Percentiles rank a stretch among this genome's conserved stretches.
Conservation (phyloP, 805 yeast genomes). For the Candida nemodendra region DNA sequence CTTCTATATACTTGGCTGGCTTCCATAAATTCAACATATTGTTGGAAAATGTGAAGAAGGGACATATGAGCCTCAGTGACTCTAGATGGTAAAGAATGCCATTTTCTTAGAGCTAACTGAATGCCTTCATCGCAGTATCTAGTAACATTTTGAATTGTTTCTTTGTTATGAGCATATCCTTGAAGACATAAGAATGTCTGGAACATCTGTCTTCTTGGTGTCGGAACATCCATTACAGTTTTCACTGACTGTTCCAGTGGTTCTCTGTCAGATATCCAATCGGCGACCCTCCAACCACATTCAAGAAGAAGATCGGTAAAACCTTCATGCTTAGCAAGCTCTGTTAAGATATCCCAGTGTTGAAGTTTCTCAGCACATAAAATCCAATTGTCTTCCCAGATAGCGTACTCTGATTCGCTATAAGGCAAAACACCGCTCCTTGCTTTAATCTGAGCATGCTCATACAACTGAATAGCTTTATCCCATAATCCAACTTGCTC, state of each 20-base stretch:
- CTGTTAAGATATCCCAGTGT: conserved; percentile 97
- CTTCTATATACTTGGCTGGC: conserved; percentile 92
- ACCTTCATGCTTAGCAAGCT: conserved; percentile 95
- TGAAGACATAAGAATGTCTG: conserved; percentile 93
- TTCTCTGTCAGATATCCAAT: conserved; percentile 94
- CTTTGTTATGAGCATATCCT: conserved; percentile 89
- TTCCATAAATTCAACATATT: conserved; percentile 95
- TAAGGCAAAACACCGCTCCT: conserved; percentile 93
- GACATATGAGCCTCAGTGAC: conserved; percentile 84
- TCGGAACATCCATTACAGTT: conserved; percentile 97
- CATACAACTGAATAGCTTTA: conserved; percentile 89
- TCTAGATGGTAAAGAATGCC: conserved; percentile 84
- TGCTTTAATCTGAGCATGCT: conserved; percentile 95
- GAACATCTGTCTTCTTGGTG: conserved; percentile 93
- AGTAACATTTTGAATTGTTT: conserved; percentile 79
- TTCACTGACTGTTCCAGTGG: conserved; percentile 92
- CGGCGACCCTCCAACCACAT: conserved; percentile 99
- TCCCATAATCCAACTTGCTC: conserved; percentile 97
- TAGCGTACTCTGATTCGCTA: conserved; percentile 88
- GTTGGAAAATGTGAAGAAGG: conserved; percentile 91
- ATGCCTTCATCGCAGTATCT: conserved; percentile 94
- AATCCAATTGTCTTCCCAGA: conserved; percentile 99
- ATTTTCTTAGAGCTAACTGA: conserved; percentile 84
- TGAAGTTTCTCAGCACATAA: conserved; percentile 94
- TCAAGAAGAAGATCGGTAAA: conserved; percentile 93